Base-by-base conservation (phyloP, 1,139 yeast genomes). In the Citeromyces hawaiiensis region DNA sequence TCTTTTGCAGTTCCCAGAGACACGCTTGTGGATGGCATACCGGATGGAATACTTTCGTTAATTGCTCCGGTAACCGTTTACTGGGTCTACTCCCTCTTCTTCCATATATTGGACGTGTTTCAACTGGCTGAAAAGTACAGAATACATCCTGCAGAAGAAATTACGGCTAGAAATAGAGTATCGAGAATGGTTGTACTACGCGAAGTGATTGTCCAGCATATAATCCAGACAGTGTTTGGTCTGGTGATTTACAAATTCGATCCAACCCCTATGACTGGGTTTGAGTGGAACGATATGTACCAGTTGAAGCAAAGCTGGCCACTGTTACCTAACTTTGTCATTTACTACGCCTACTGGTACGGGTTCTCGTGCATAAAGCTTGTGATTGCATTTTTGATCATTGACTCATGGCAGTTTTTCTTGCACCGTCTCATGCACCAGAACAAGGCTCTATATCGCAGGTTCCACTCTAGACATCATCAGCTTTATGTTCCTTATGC, bases 341-440 rank as follows among this genome's bases (percentile, higher is more conserved):
- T 77, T 19, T 74, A 70, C 50, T 58, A 64, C 43, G 56, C 61
- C 16, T 80, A 79, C 56, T 66, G 66, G 60, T 79, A 72, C 52
- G 86, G 76, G 36, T 60, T 73, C 53, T 76, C 96, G 1, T 39
- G 63, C 1, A 32, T 73, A 10, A 77, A 77, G 48, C 59, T 87
- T 33, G 39, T 62, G 10, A 39, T 69, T 34, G 96, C 94, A 2
- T 79, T 86, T 52, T 56, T 75, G 40, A 65, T 91, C 45, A 72
- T 91, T 51, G 98, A 91, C 58, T 70, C 94, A 4, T 91, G 98
- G 98, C 98, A 91, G 61, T 87, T 83, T 60, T 76, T 78, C 68
- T 66, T 87, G 46, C 98, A 91, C 57, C 72, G 95, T 47, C 56
- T 70, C 47, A 88, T 91, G 97, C 98, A 91, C 56, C 56, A 70